Evolutionary conservation across 208 protist genomes (phyloP), one percentile per base, ranked within the genome.

Genomic region (Acanthamoeba polyphaga): DNA sequence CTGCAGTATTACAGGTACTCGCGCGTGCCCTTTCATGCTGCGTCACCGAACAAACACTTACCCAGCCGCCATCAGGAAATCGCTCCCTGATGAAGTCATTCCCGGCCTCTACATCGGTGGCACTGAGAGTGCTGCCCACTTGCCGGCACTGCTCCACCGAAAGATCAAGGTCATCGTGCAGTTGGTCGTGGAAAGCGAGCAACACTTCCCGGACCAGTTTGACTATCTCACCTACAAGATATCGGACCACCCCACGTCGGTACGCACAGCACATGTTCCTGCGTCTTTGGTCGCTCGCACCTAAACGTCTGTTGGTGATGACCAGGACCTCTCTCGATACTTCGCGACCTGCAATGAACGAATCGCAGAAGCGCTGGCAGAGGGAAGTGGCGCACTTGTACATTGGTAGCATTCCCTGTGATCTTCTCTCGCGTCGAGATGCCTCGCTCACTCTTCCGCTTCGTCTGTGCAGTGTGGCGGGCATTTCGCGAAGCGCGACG

Each of bases 1-100:
- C 15, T 60, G 27, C 17, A 24, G 8, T 85, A 62, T 60, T 85
- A 60, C 58, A 46, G 78, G 78, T 85, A 85, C n/a, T n/a, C 13
- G 12, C 2, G 24, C 46, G 7, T 43, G 15, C 27, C 10, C 29
- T 55, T 15, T 29, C 24, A 10, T 60, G 24, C 0, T 60, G 13
- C 60, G 34, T 82, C 8, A 46, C 3, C 15, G 1, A 82, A 13
- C 49, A 15, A 15, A 58, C 5, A 49, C 34, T 32, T 22, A 24
- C 4, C 15, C 15, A 8, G 9, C 5, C 70, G 13, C n/a, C 34
- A 4, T 49, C n/a, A 85, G 78, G 19, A 85, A 85, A 60, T 85
- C 78, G n/a, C 78, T 85, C 24, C 78, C 78, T 6, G 78, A 85
- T 34, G 78, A 85, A 34, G 78, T 85, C 49, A 85, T 85, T 60